Base-by-base conservation (phyloP, 2,329 filamentous ascomycete species). In the Incumbomyces delicatus region DNA sequence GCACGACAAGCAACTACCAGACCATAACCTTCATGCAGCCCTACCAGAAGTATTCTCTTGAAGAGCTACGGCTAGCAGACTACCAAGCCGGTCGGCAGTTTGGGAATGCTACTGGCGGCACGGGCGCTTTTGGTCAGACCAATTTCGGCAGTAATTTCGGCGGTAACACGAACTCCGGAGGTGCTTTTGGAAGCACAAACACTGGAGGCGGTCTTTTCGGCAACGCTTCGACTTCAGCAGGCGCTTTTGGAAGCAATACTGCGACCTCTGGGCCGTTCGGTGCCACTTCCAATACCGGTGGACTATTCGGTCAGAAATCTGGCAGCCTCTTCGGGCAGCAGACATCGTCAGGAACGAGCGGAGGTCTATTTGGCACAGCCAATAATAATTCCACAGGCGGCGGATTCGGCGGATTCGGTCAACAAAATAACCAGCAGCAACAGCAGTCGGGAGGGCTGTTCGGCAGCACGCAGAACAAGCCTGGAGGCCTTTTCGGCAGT, bases 81-180 rank as follows among this genome's bases (percentile, higher is more conserved):
- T 98, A 98, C 63, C 78, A 82, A 49, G 85, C 89, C 64, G 89
- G 89, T 42, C 81, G 89, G 49, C 83, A 83, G 45, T 87, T 78
- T 62, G 92, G 89, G 30, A 94, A 90, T 65, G 76, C 77, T 35
- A 87, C 83, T 51, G 87, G 87, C 27, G 84, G 88, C 54, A 71
- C 79, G 39, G 88, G 88, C 49, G 85, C 84, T 6, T 95, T 95
- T 64, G 90, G 88, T 14, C 74, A 81, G 49, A 77, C 75, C 50
- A 64, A 60, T 5, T 73, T 73, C 49, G 71, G 66, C 18, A 60
- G 66, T 27, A 13, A 13, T 6, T 67, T 69, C 48, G 64, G 61
- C 45, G 22, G 22, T 8, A 51, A 62, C 31, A 61, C 57, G 13
- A 58, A 50, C 44, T 50, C 20, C 20, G 37, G 35, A 6, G 52